Percentiles rank a stretch among this genome's conserved stretches.
Conservation (phyloP, 768 basidiomycete genomes). For the Termitomyces sp. region DNA sequence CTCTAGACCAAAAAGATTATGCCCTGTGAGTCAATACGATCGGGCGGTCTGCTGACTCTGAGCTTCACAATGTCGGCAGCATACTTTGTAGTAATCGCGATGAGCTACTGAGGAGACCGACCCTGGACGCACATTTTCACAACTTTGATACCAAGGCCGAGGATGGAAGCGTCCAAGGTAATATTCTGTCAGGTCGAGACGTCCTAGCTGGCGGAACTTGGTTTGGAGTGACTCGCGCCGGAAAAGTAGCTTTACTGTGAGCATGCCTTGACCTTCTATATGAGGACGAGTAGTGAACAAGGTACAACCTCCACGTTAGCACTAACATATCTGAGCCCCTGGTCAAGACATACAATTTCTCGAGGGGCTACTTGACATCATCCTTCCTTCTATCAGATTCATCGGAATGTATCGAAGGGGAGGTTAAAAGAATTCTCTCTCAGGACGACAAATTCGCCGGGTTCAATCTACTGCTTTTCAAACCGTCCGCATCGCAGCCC, state of each 20-base stretch:
- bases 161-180: constrained; percentile 20
- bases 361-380: constrained; percentile 65
- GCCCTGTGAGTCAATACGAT: constrained; percentile 54
- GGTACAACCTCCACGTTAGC: constrained; percentile 33
- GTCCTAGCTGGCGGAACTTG: constrained; percentile 72
- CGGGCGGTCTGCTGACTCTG: constrained; percentile 5
- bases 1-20: constrained; percentile 70
- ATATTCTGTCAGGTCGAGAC: constrained; percentile 73
- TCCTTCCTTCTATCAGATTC: constrained; percentile 58
- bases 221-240: constrained; percentile 66
- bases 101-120: constrained; percentile 65
- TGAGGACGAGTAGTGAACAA: constrained; percentile 6
- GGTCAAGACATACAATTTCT: constrained; percentile 37
- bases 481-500: constrained; percentile 27
- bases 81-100: constrained; percentile 76
- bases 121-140: constrained; percentile 61
- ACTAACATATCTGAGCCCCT: constrained; percentile 81
- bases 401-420: constrained; percentile 40
- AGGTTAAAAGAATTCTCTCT: constrained; percentile 40
- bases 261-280: constrained; percentile 21
- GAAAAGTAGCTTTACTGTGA: constrained; percentile 69
- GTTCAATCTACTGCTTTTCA: constrained; percentile 73
- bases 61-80: constrained; percentile 28
- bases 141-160: constrained; percentile 43
- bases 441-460: constrained; percentile 60